Percentiles rank a stretch among this genome's conserved stretches.
Evolutionary conservation across 768 basidiomycete genomes (phyloP).

Genomic region (Podaxis sp.): DNA sequence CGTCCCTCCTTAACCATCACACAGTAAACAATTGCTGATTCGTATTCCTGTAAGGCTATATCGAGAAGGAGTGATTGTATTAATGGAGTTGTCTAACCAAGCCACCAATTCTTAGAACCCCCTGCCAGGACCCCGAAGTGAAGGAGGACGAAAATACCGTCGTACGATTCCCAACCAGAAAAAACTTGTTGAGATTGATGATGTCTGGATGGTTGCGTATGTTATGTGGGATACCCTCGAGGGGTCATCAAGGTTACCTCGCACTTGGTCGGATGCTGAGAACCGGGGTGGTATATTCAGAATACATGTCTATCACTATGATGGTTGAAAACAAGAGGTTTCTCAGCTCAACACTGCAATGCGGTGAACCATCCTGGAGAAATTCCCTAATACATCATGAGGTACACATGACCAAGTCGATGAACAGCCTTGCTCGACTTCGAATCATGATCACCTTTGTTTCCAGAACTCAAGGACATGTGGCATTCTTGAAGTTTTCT

Average conservation of each 20-base stretch:
- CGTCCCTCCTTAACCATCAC: too few species aligned
- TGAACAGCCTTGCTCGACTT: too few species aligned
- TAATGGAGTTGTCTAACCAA: background rate
- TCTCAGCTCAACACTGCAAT: background rate
- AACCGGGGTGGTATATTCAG: background rate
- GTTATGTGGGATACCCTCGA: too few species aligned
- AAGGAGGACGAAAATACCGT: background rate
- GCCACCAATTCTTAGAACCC: background rate
- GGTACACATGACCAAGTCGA: too few species aligned
- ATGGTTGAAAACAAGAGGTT: background rate
- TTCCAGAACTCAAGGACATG: too few species aligned
- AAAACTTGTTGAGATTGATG: background rate
- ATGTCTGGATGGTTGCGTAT: too few species aligned
- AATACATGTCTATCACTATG: background rate
- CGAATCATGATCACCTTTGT: too few species aligned
- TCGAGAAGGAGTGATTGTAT: too few species aligned
- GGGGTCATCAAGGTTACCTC: background rate
- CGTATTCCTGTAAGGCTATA: too few species aligned
- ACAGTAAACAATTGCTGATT: too few species aligned
- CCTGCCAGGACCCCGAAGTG: background rate
- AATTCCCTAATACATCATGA: too few species aligned
- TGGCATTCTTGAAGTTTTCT: too few species aligned
- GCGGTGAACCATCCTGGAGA: background rate
- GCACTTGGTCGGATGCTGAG: background rate
- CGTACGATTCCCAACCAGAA: background rate